Evolutionary conservation across 2,329 filamentous ascomycete species (phyloP).

Genomic region (Arthrobotrys megalospora): DNA sequence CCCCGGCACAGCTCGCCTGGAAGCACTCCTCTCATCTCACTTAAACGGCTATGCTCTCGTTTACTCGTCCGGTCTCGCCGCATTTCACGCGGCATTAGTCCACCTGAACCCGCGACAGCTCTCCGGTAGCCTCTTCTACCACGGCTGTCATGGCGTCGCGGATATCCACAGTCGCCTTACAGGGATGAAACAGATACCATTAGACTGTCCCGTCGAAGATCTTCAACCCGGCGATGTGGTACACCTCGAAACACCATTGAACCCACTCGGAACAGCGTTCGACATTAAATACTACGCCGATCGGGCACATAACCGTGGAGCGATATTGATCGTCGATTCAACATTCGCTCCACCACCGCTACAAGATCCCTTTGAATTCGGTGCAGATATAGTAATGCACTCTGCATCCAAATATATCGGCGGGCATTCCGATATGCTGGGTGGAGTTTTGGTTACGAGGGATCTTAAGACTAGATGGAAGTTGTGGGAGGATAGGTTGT

Average conservation of each 20-base stretch:
- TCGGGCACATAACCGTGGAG: slow-evolving; percentile 80
- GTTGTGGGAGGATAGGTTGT: slow-evolving; percentile 79
- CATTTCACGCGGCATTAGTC: slow-evolving; percentile 90
- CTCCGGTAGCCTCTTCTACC: slow-evolving; percentile 88
- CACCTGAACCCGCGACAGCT: slow-evolving; percentile 85
- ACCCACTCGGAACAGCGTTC: slow-evolving; percentile 86
- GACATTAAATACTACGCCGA: slow-evolving; percentile 80
- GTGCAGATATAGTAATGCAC: slow-evolving; percentile 91
- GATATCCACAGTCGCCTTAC: slow-evolving; percentile 81
- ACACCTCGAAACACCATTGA: slow-evolving; percentile 93
- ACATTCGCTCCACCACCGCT: slow-evolving; percentile 94
- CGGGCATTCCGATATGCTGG: slow-evolving; percentile 93
- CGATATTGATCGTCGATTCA: slow-evolving; percentile 85
- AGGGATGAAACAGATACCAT: slow-evolving; percentile 79
- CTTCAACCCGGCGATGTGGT: slow-evolving; percentile 85
- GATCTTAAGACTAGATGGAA: slow-evolving; percentile 66
- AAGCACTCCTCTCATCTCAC: slow-evolving; percentile 82
- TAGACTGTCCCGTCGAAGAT: slow-evolving; percentile 77
- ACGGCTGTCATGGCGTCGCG: slow-evolving; percentile 92
- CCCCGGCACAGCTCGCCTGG: slow-evolving; percentile 87
- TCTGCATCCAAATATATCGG: slow-evolving; percentile 96
- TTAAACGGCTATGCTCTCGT: slow-evolving; percentile 79
- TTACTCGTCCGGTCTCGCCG: slow-evolving; percentile 87
- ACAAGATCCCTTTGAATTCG: slow-evolving; percentile 85
- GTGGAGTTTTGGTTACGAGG: slow-evolving; percentile 76